Percentiles rank a stretch among this genome's conserved stretches.
These are phyloP conservation scores for Prunus mira DNA, from an alignment of 306 rosid species.

Conservation along the genomic window DNA sequence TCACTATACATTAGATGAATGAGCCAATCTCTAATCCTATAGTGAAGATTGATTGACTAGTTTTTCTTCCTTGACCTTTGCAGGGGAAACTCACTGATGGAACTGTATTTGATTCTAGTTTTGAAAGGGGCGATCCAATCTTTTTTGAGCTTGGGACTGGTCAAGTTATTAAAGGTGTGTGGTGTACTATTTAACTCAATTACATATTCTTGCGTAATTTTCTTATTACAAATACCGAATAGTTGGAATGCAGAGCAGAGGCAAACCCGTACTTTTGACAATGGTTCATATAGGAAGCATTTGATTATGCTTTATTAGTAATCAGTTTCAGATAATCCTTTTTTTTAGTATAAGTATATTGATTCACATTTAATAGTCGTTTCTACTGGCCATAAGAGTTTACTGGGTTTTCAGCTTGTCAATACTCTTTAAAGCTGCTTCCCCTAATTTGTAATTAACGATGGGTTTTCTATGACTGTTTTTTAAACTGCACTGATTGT, in stretches of 20 bases:
- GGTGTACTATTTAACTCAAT: neutral
- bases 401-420: neutral
- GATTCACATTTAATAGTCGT: neutral
- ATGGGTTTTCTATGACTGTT: neutral
- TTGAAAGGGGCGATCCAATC: conserved; percentile 81
- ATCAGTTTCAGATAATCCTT: neutral
- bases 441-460: neutral
- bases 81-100: conserved; percentile 99
- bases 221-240: neutral
- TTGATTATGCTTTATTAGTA: neutral
- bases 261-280: neutral
- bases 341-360: neutral
- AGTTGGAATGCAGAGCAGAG: neutral
- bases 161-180: conserved; percentile 92
- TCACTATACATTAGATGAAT: neutral
- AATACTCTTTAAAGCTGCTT: neutral
- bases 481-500: neutral
- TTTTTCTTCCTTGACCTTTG: conserved; percentile 21
- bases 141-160: conserved; percentile 89
- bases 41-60: neutral
- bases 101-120: conserved; percentile 96
- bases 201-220: neutral
- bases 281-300: neutral
- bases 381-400: neutral
- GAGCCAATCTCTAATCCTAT: neutral